Base-by-base conservation (phyloP, 2,329 filamentous ascomycete genomes). In the Sarocladium oryzae region DNA sequence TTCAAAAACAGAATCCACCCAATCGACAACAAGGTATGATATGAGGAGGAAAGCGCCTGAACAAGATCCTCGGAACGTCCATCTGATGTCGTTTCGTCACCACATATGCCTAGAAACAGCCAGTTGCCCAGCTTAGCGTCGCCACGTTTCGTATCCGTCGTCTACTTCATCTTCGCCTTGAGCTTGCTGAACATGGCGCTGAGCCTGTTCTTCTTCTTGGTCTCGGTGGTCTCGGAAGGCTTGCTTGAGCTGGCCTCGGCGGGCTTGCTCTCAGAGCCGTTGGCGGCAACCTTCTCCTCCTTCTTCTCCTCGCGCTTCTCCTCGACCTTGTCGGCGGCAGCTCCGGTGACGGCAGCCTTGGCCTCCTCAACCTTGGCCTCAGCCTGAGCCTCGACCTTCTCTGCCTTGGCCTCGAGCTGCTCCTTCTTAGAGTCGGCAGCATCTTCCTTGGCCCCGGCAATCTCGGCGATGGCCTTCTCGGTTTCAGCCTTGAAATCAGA, bases 141-240 rank as follows among this genome's bases (percentile, higher is more conserved):
- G 43, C 16, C 21, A 28, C 40, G 18, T 45, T 28, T 48, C 43
- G 43, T 48, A 33, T 20, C 8, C 13, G 24, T 48, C 43, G 18
- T 38, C 50, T 38, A 45, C 38, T 45, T 51, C 37, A 71, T 57
- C 66, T 69, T 80, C 58, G 69, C 63, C 67, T 76, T 76, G 60
- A 81, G 61, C 70, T 78, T 81, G 67, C 68, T 71, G 62, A 87
- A 79, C 59, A 86, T 77, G 50, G 75, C 69, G 66, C 82, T 86
- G 53, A 84, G 60, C 51, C 83, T 75, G 66, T 79, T 74, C 73
- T 82, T 84, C 75, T 84, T 85, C 74, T 85, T 86, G 70, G 80
- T 82, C 49, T 81, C 75, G 15, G 71, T 68, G 15, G 66, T 58
- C 49, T 59, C 58, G 10, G 54, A 53, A 18, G 62, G 46, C 56